phyloP scores from a whole-genome alignment of 1,284 basidiomycete species.

The Phylloporus gajari region DNA sequence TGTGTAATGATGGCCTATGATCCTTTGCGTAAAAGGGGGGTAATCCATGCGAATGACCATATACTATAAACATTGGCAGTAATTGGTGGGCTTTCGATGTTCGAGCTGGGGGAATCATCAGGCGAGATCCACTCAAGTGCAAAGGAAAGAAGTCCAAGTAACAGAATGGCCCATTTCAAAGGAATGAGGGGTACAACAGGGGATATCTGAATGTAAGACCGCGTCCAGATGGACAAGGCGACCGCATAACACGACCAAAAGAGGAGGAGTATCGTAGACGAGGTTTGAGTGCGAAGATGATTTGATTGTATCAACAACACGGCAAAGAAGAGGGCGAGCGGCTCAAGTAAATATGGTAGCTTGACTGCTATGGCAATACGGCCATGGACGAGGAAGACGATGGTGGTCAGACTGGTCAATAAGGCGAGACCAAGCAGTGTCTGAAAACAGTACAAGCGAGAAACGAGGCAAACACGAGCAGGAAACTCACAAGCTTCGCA shows the following conservation, averaged over 20 bases:
- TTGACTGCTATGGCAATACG: neutral
- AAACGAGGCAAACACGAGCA: neutral
- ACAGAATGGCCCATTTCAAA: slow-evolving; percentile 60
- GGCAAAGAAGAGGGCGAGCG: neutral
- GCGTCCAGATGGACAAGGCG: slow-evolving; percentile 66
- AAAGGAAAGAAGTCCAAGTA: slow-evolving; percentile 69
- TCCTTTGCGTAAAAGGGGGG: slow-evolving; percentile 79
- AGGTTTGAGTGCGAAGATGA: neutral
- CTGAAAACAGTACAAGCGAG: neutral
- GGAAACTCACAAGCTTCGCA: neutral
- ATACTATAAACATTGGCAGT: slow-evolving; percentile 87
- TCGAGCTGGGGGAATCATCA: slow-evolving; percentile 62
- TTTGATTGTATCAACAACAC: neutral
- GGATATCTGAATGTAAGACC: slow-evolving; percentile 55
- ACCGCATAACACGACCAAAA: slow-evolving; percentile 57
- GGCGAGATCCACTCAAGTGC: slow-evolving; percentile 78
- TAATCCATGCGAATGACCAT: slow-evolving; percentile 86
- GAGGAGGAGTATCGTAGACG: neutral
- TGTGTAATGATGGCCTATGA: slow-evolving; percentile 73
- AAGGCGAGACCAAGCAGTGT: neutral
- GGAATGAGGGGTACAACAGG: slow-evolving; percentile 45
- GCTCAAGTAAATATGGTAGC: neutral
- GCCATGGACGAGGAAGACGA: neutral
- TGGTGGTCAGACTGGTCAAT: neutral
- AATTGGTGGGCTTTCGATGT: slow-evolving; percentile 76